Percentiles rank a stretch among this genome's conserved stretches.
Conservation (phyloP, 345 rosid species). For the Euclidium syriacum region DNA sequence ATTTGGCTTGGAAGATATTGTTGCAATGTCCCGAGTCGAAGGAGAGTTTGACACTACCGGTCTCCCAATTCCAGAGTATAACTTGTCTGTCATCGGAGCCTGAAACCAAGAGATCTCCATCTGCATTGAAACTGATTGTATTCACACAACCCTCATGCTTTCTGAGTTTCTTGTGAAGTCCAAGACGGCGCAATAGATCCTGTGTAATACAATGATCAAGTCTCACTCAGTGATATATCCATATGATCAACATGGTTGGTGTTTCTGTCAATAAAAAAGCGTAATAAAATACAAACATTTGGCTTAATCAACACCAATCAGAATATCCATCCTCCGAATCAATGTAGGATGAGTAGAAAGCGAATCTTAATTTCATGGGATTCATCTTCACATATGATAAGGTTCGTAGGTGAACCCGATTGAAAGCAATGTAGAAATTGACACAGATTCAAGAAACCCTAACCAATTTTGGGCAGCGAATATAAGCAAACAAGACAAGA, state of each 20-base stretch:
- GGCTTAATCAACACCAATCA: too few species aligned
- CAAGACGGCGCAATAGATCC: conserved; percentile 66
- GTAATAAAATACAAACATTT: too few species aligned
- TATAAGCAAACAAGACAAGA: background rate
- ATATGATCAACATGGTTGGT: background rate
- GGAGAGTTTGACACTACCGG: conserved; percentile 49
- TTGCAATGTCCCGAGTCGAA: conserved; percentile 62
- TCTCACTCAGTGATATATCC: background rate
- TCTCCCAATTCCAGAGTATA: conserved; percentile 79
- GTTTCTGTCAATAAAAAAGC: too few species aligned
- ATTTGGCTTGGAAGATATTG: conserved; percentile 75
- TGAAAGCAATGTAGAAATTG: too few species aligned
- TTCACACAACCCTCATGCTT: conserved; percentile 81
- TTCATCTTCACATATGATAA: too few species aligned
- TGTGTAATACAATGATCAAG: background rate
- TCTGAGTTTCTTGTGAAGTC: conserved; percentile 48
- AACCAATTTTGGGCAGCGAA: too few species aligned
- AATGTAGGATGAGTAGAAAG: too few species aligned
- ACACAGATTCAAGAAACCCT: too few species aligned
- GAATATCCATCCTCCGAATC: too few species aligned
- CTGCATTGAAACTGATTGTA: conserved; percentile 59
- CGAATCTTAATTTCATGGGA: too few species aligned
- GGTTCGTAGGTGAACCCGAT: too few species aligned
- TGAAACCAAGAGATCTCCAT: conserved; percentile 63
- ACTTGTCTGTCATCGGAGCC: conserved; percentile 78